Conservation (phyloP, 2,329 filamentous ascomycete genomes). For the Dissoconium aciculare region DNA sequence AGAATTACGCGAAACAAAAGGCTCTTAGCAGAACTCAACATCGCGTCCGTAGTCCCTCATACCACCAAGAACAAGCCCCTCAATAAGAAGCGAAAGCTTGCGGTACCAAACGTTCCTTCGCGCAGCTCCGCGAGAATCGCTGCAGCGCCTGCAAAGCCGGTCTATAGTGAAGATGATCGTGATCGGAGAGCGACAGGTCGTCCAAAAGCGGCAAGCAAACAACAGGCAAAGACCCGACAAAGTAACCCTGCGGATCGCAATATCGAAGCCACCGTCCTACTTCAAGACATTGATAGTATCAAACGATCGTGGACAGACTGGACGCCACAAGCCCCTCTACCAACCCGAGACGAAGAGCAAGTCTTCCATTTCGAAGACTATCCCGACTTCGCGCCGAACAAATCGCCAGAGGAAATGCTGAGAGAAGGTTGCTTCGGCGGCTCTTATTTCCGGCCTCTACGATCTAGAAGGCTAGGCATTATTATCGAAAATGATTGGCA, state of each 20-base stretch:
- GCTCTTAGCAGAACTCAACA: slow-evolving; percentile 34
- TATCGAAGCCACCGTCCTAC: slow-evolving; percentile 13
- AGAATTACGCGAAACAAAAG: slow-evolving; percentile 38
- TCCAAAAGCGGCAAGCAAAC: slow-evolving; percentile 7
- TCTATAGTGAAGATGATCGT: slow-evolving; percentile 27
- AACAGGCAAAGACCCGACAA: slow-evolving; percentile 1
- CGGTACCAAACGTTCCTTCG: slow-evolving; percentile 22
- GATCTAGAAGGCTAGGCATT: slow-evolving; percentile 30
- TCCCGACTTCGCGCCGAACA: slow-evolving; percentile 37
- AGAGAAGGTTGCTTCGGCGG: slow-evolving; percentile 40
- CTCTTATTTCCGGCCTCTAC: slow-evolving; percentile 36
- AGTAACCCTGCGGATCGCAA: slow-evolving; percentile 7
- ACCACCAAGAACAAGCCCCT: slow-evolving; percentile 12
- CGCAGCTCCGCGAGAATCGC: slow-evolving; percentile 37
- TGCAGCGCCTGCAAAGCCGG: slow-evolving; percentile 21
- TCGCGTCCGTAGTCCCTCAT: slow-evolving; percentile 20
- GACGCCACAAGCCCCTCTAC: slow-evolving; percentile 26
- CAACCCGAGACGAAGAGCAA: slow-evolving; percentile 29
- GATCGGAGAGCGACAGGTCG: neutral
- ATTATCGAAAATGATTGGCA: slow-evolving; percentile 33
- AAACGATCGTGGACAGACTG: slow-evolving; percentile 32
- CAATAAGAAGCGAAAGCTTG: slow-evolving; percentile 29
- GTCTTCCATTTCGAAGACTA: slow-evolving; percentile 33
- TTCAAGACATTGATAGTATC: slow-evolving; percentile 22
- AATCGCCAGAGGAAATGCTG: slow-evolving; percentile 38